Base-by-base conservation (phyloP, 805 yeast genomes). In the Komagataella kurtzmanii region DNA sequence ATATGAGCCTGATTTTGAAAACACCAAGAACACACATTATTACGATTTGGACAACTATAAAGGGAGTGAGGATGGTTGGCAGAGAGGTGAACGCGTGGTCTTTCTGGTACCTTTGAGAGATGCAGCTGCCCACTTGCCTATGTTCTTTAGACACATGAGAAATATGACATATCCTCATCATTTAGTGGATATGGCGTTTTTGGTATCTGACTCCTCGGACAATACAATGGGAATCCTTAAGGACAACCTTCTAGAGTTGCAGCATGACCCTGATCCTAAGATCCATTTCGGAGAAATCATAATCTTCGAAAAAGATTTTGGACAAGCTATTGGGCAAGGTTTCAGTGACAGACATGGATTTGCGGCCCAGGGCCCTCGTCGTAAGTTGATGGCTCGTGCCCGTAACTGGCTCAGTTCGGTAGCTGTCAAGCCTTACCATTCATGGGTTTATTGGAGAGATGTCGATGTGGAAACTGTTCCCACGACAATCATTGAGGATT, bases 381-480 rank as follows among this genome's bases (percentile, higher is more conserved):
- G 98, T 61, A 91, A 91, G 65, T 75, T 88, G 58, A 91, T 91
- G 98, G 98, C 95, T 3, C 75, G 89, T 54, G 97, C 97, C 5
- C 76, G 98, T 65, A 91, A 91, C 66, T 91, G 98, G 98, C 70
- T 91, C 46, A 79, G 89, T 63, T 72, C 91, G 0, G 88, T 85
- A 6, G 95, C 96, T 1, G 66, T 91, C 49, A 83, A 82, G 64
- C 97, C 98, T 1, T 82, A 91, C 64, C 98, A 91, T 64, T 81
- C 95, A 6, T 89, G 90, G 85, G 97, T 91, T 6, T 89, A 90
- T 65, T 91, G 98, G 98, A 75, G 98, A 67, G 98, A 91, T 70
- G 96, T 93, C 10, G 98, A 91, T 66, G 96, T 91, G n/a, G 96
- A 90, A 64, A 82, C 90, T 0, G 80, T 85, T 30, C 95, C 97